These are phyloP conservation scores for Scleroderma citrinum DNA, from an alignment of 768 basidiomycete genomes.

Conservation along the genomic window DNA sequence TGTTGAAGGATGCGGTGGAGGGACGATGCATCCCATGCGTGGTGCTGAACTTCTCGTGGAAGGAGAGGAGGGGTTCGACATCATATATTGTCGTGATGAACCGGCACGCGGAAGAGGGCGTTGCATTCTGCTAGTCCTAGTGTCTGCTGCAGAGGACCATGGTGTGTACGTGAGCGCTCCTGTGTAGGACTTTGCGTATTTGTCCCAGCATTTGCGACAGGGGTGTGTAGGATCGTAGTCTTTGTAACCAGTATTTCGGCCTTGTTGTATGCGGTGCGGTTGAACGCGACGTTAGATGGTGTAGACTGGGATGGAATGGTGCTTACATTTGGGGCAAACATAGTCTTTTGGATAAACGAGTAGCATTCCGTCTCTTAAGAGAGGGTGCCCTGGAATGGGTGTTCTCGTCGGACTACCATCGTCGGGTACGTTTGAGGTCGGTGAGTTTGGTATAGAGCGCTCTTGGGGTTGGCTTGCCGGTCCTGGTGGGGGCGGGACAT, in stretches of 20 bases:
- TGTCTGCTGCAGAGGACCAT: constrained; percentile 25
- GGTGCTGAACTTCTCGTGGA: not conserved
- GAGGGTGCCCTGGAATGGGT: constrained; percentile 62
- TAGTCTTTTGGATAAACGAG: constrained; percentile 66
- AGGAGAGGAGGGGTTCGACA: not conserved
- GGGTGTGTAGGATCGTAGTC: constrained; percentile 58
- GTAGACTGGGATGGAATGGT: not conserved
- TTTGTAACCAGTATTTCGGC: constrained; percentile 73
- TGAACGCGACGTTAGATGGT: not conserved
- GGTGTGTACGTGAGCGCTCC: constrained; percentile 55
- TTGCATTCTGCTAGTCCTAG: constrained; percentile 19
- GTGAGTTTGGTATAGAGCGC: constrained; percentile 11
- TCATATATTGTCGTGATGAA: too few species aligned
- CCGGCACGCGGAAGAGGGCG: constrained; percentile 22
- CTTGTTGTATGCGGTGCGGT: too few species aligned
- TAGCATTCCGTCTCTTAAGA: constrained; percentile 54
- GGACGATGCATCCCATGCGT: not conserved
- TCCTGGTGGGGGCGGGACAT: not conserved
- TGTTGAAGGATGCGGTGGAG: constrained; percentile 1
- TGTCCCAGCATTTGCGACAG: constrained; percentile 71
- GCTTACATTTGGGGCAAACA: constrained; percentile 63
- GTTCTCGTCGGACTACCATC: constrained; percentile 59
- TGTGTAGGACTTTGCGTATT: constrained; percentile 54
- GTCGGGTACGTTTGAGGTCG: constrained; percentile 24
- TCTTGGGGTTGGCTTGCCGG: constrained; percentile 4